Conservation (phyloP, 768 basidiomycete species). For the Auricularia sp. region DNA sequence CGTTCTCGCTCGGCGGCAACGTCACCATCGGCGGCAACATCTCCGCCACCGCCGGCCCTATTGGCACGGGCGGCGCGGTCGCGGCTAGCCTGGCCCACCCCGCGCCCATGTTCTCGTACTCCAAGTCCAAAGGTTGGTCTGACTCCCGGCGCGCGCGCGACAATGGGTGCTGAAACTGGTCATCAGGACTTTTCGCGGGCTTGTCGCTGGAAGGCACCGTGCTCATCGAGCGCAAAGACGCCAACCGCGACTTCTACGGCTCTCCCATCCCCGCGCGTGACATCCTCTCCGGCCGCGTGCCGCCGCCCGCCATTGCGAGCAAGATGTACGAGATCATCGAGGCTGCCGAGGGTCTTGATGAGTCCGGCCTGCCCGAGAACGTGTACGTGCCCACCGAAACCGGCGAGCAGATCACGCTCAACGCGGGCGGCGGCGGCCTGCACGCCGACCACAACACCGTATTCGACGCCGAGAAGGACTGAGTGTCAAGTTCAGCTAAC, state of each 20-base stretch:
- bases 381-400: constrained; percentile 66
- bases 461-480: constrained; percentile 58
- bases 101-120: constrained; percentile 95
- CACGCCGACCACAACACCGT: constrained; percentile 32
- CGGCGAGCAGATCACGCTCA: constrained; percentile 46
- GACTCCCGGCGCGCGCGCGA: not conserved
- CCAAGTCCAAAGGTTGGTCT: constrained; percentile 77
- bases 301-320: constrained; percentile 93
- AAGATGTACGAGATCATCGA: constrained; percentile 93
- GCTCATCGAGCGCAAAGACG: constrained; percentile 90
- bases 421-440: constrained; percentile 21
- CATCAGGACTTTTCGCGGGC: constrained; percentile 82
- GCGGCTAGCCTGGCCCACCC: constrained; percentile 84
- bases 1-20: constrained; percentile 93
- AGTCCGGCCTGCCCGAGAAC: constrained; percentile 63
- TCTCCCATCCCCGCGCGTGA: constrained; percentile 80
- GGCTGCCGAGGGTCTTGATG: constrained; percentile 88
- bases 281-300: constrained; percentile 87
- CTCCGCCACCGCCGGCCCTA: constrained; percentile 79
- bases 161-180: too few species aligned
- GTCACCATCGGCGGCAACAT: constrained; percentile 89
- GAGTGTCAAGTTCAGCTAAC: not conserved
- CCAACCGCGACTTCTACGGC: constrained; percentile 94
- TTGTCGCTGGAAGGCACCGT: constrained; percentile 90
- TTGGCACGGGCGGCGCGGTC: constrained; percentile 88